Percentiles rank a stretch among this genome's conserved stretches.
Evolutionary conservation across 768 basidiomycete genomes (phyloP).

Genomic region (Lanmaoa pseudosensibilis): DNA sequence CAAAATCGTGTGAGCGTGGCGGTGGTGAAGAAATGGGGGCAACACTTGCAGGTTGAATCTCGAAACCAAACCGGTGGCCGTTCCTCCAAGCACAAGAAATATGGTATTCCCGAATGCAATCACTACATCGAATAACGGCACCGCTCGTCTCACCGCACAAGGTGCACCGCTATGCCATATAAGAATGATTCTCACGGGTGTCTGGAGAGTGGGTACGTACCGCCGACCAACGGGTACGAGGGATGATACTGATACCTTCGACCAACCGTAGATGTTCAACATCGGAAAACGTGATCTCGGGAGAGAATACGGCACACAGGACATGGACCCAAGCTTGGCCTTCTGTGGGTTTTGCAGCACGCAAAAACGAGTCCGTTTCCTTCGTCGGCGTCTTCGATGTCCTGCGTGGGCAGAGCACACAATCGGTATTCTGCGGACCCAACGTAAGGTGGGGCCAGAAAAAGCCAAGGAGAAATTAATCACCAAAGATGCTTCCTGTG

Average conservation of each 20-base stretch:
- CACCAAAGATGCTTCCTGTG: slow-evolving; percentile 80
- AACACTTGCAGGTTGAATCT: slow-evolving; percentile 73
- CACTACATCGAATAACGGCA: slow-evolving; percentile 79
- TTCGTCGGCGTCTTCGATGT: slow-evolving; percentile 40
- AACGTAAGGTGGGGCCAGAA: not conserved
- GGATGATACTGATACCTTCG: slow-evolving; percentile 80
- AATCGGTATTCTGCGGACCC: slow-evolving; percentile 65
- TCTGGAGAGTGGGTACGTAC: slow-evolving; percentile 44
- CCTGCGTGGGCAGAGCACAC: slow-evolving; percentile 75
- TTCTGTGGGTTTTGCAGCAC: slow-evolving; percentile 87
- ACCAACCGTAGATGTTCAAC: slow-evolving; percentile 70
- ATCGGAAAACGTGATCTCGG: slow-evolving; percentile 83
- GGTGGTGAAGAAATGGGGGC: not conserved
- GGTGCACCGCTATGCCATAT: slow-evolving; percentile 58
- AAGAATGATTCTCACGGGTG: not conserved
- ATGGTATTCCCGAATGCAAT: slow-evolving; percentile 82
- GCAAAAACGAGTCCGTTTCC: slow-evolving; percentile 61
- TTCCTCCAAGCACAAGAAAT: slow-evolving; percentile 87
- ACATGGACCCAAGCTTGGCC: slow-evolving; percentile 92
- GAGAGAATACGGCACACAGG: slow-evolving; percentile 84
- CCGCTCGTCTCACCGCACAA: slow-evolving; percentile 74
- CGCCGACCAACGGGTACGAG: slow-evolving; percentile 67
- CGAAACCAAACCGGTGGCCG: slow-evolving; percentile 88
- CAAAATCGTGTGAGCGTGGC: not conserved
- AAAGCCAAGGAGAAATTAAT: slow-evolving; percentile 20